Base-by-base conservation (phyloP, 352 stramenopile species). In the Discostella stelligera region DNA sequence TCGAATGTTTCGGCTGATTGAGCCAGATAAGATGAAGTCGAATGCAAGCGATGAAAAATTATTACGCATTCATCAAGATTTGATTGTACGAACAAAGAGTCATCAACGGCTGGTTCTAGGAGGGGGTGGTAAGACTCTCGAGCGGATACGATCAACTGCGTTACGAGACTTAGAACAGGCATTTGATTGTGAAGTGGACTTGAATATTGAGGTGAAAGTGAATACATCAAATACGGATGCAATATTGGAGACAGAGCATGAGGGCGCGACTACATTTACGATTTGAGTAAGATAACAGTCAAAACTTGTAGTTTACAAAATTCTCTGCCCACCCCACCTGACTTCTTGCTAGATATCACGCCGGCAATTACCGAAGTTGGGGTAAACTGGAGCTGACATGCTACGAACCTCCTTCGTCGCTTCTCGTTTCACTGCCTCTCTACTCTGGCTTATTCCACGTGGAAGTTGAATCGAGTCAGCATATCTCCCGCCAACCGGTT, bases 31-130 rank as follows among this genome's bases (percentile, higher is more conserved):
- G 58, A 52, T 23, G 21, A 71, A 25, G 16, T 60, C 25, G 80
- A n/a, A 44, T 44, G 11, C 71, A 76, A 63, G 61, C 72, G n/a
- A 81, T 79, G 48, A 74, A 18, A 64, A 48, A 30, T 53, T 86
- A 62, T 23, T 91, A 14, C 18, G 69, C 16, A 89, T 93, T 61
- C 66, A 87, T 66, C 84, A 93, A 75, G 79, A 89, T 74, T 78
- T 93, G 39, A 66, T 93, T 41, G 87, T 93, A 1, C 77, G 74
- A 56, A 87, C 82, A 20, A 89, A 88, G 63, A 90, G 82, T 64
- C 87, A 93, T 67, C 74, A 86, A 39, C 56, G 52, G 56, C 71
- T 90, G 25, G 80, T 91, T 6, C 27, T 82, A 18, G 82, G 82
- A 52, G 75, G 48, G 27, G 76, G 71, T 21, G 86, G 86, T 13